A percentile compares a stretch with the other conserved stretches of the same genome.
Evolutionary conservation across 768 basidiomycete genomes (phyloP).

Genomic region (Steccherinum ochraceum): DNA sequence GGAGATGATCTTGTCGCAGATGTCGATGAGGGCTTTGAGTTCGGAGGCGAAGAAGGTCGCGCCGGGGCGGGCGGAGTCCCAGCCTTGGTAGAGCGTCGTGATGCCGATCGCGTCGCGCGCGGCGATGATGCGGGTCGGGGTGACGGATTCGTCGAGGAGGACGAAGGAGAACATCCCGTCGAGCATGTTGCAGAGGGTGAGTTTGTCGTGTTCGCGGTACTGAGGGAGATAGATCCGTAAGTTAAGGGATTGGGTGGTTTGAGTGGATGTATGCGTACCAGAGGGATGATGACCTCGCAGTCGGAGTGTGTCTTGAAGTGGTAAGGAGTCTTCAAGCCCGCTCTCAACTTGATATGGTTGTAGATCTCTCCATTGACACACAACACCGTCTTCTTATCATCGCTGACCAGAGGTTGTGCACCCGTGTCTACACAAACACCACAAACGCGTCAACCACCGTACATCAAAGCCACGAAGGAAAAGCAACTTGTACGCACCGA

Average conservation of each 20-base stretch:
- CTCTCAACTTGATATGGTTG: slow-evolving; percentile 84
- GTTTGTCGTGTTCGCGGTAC: slow-evolving; percentile 82
- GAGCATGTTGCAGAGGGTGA: slow-evolving; percentile 69
- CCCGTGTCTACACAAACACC: slow-evolving; percentile 80
- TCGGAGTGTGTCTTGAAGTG: slow-evolving; percentile 97
- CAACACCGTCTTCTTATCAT: slow-evolving; percentile 78
- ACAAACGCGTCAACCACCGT: background rate
- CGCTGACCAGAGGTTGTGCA: slow-evolving; percentile 87
- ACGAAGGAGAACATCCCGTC: slow-evolving; percentile 99
- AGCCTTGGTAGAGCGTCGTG: slow-evolving; percentile 98
- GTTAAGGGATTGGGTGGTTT: background rate
- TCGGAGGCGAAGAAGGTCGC: slow-evolving; percentile 92
- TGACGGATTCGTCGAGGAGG: slow-evolving; percentile 86
- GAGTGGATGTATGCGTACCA: slow-evolving; percentile 40
- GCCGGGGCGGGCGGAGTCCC: slow-evolving; percentile 77
- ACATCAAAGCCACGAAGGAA: background rate
- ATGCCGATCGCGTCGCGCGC: slow-evolving; percentile 97
- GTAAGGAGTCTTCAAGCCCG: slow-evolving; percentile 52
- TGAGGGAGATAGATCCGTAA: slow-evolving; percentile 23
- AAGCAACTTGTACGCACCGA: slow-evolving; percentile 71
- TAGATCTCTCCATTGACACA: slow-evolving; percentile 99
- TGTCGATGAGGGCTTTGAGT: slow-evolving; percentile 83
- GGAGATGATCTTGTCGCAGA: slow-evolving; percentile 90
- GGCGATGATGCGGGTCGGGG: slow-evolving; percentile 87
- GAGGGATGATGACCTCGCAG: slow-evolving; percentile 92